Evolutionary conservation across 306 rosid genomes (phyloP).

Genomic region (Dryas octopetala): DNA sequence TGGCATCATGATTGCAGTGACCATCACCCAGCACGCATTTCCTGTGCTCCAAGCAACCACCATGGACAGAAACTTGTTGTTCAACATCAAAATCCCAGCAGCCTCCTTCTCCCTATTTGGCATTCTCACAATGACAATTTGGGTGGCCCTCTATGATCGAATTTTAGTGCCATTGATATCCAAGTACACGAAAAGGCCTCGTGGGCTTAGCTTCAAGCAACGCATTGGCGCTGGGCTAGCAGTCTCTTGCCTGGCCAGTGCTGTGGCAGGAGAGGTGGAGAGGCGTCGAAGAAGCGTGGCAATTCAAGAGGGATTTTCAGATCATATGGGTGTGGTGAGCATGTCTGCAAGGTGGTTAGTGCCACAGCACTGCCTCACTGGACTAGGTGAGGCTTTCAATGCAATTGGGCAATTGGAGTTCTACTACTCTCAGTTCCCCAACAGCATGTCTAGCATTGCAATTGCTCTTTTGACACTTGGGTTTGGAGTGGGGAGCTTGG

Average conservation of each 20-base stretch:
- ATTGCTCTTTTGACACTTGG: constrained; percentile 51
- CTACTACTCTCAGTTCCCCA: constrained; percentile 73
- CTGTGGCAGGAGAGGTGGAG: constrained; percentile 56
- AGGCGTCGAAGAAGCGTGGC: constrained; percentile 47
- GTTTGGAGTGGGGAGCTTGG: constrained; percentile 50
- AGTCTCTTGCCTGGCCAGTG: constrained; percentile 42
- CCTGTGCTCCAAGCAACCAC: constrained; percentile 54
- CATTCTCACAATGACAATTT: constrained; percentile 52
- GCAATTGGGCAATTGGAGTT: constrained; percentile 71
- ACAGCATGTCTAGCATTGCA: constrained; percentile 69
- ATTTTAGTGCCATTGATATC: constrained; percentile 46
- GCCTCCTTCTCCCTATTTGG: constrained; percentile 48
- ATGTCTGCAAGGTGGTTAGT: constrained; percentile 80
- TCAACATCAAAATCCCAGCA: constrained; percentile 43
- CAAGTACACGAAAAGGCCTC: constrained; percentile 33
- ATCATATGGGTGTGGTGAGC: constrained; percentile 30
- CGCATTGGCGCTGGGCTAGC: constrained; percentile 60
- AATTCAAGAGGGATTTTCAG: constrained; percentile 40
- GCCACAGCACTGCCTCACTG: constrained; percentile 59
- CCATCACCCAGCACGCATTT: constrained; percentile 44
- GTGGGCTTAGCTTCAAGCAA: constrained; percentile 40
- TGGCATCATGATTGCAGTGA: constrained; percentile 37
- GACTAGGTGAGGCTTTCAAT: constrained; percentile 70
- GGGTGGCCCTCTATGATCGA: constrained; percentile 58
- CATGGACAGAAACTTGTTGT: constrained; percentile 52